Evolutionary conservation across 2,329 filamentous ascomycete species (phyloP).

Genomic region (Xylaria sp.): DNA sequence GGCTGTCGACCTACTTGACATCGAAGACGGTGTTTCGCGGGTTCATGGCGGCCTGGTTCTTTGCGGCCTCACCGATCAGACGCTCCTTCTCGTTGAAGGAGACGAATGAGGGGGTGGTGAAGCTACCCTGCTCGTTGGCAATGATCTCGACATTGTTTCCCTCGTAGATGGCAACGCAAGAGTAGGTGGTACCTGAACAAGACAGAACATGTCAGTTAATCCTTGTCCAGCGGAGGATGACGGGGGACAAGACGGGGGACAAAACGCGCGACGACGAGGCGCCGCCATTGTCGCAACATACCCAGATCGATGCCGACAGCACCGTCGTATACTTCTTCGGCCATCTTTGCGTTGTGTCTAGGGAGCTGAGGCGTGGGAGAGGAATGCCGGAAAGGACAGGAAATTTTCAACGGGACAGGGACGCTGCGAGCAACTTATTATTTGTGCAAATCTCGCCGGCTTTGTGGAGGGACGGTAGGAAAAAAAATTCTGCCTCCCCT

Average conservation of each 20-base stretch:
- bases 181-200: slow-evolving; percentile 92
- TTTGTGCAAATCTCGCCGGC: slow-evolving; percentile 40
- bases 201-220: slow-evolving; percentile 21
- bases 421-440: slow-evolving; percentile 28
- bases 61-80: slow-evolving; percentile 98
- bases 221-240: not conserved
- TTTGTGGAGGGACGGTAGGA: slow-evolving; percentile 39
- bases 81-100: slow-evolving; percentile 99
- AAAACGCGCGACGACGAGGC: not conserved
- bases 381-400: slow-evolving; percentile 38
- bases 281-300: slow-evolving; percentile 59
- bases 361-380: slow-evolving; percentile 30
- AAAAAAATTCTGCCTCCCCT: slow-evolving; percentile 43
- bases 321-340: slow-evolving; percentile 99
- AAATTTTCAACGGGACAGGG: slow-evolving; percentile 37
- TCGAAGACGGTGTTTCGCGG: slow-evolving; percentile 98
- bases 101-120: slow-evolving; percentile 98
- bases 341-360: slow-evolving; percentile 68
- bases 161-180: slow-evolving; percentile 99
- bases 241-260: not conserved
- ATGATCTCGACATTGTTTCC: slow-evolving; percentile 99
- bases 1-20: slow-evolving; percentile 80
- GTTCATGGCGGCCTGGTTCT: slow-evolving; percentile 99
- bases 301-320: slow-evolving; percentile 99
- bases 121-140: slow-evolving; percentile 99